These are phyloP conservation scores for Physocladia obscura DNA, from an alignment of 192 early-diverging fungal genomes.

Conservation along the genomic window DNA sequence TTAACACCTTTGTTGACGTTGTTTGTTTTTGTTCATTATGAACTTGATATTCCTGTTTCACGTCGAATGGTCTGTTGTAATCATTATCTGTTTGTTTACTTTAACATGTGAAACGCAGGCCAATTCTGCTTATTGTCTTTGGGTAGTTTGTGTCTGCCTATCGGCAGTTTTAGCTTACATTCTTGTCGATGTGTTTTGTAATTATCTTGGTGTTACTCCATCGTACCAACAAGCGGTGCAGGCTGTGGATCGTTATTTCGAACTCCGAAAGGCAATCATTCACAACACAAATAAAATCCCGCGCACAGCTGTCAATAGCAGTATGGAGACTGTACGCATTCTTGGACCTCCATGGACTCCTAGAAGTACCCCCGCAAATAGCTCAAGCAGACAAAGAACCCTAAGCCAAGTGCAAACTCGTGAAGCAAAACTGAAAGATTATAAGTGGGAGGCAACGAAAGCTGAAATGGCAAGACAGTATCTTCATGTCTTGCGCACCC, in stretches of 20 bases:
- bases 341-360: no score
- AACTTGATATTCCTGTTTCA: conserved; percentile 60
- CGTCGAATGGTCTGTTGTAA: conserved; percentile 50
- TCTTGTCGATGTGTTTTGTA: conserved; percentile 53
- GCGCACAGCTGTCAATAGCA: background rate
- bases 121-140: conserved; percentile 78
- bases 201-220: no score
- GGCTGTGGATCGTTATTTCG: background rate
- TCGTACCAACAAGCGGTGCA: background rate
- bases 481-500: conserved; percentile 33
- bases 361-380: no score
- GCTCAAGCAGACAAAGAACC: no score
- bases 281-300: background rate
- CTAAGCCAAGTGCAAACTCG: no score
- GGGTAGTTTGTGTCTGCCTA: conserved; percentile 73
- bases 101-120: conserved; percentile 23
- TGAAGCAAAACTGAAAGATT: background rate
- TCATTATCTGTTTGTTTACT: background rate
- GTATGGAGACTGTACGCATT: no score
- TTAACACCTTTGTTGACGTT: conserved; percentile 44
- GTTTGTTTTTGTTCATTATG: conserved; percentile 53
- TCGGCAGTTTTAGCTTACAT: conserved; percentile 61
- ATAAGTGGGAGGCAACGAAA: conserved; percentile 34
- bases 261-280: no score
- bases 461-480: conserved; percentile 13